Evolutionary conservation across 148 eudicot genomes (phyloP).

Genomic region (Nepenthes mirabilis): DNA sequence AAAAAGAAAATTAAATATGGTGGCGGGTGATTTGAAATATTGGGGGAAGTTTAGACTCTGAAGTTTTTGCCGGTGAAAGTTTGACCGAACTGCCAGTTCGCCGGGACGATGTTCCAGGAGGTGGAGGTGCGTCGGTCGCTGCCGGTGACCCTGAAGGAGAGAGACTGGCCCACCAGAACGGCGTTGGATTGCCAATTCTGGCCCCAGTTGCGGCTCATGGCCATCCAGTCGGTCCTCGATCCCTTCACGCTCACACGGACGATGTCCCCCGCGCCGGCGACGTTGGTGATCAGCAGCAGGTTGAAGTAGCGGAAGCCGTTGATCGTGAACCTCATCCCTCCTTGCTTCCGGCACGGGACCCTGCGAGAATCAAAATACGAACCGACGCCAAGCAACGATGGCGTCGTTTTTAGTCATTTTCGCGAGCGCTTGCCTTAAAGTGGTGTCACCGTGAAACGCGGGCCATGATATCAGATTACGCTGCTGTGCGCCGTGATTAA

Average conservation of each 20-base stretch:
- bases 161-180: constrained; percentile 58
- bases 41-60: constrained; percentile 26
- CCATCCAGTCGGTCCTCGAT: constrained; percentile 57
- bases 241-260: constrained; percentile 52
- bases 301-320: constrained; percentile 92
- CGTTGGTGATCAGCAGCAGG: constrained; percentile 61
- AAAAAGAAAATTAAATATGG: too few species aligned
- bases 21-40: too few species aligned
- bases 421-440: too few species aligned
- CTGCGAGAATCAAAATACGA: constrained; percentile 13
- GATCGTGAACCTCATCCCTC: constrained; percentile 77
- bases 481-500: too few species aligned
- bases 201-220: constrained; percentile 89
- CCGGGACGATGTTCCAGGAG: constrained; percentile 64
- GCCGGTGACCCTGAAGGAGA: constrained; percentile 53
- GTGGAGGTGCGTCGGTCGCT: constrained; percentile 68
- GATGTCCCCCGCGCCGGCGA: constrained; percentile 87
- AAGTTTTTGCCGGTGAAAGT: constrained; percentile 85
- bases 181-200: constrained; percentile 84
- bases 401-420: too few species aligned
- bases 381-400: too few species aligned
- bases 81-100: constrained; percentile 80
- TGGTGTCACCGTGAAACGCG: too few species aligned
- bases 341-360: constrained; percentile 75
- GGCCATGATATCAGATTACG: too few species aligned